Conservation (phyloP, 148 eudicot genomes). For the Vaccinium macrocarpon region DNA sequence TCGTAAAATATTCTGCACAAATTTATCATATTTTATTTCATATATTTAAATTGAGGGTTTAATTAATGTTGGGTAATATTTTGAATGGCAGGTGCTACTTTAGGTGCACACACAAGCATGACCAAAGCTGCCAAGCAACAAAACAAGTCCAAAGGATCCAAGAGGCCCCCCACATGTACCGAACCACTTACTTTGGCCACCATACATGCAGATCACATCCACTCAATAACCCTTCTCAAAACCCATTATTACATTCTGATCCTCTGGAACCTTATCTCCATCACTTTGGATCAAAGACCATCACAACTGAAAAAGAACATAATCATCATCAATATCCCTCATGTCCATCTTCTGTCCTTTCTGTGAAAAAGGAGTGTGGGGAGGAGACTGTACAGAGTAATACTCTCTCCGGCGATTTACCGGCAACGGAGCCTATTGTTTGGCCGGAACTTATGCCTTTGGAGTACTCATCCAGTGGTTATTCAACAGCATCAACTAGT, state of each 20-base stretch:
- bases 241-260: not conserved
- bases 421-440: not conserved
- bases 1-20: too few relatives aligned
- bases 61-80: not conserved
- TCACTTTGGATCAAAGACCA: slow-evolving; percentile 5
- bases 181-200: slow-evolving; percentile 21
- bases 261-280: slow-evolving; percentile 3
- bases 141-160: slow-evolving; percentile 42
- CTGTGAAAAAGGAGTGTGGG: not conserved
- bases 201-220: slow-evolving; percentile 34
- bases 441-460: slow-evolving; percentile 22
- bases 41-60: not conserved
- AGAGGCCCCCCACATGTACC: slow-evolving; percentile 23
- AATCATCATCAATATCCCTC: not conserved
- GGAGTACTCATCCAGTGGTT: not conserved
- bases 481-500: slow-evolving; percentile 11
- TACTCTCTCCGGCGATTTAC: not conserved
- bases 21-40: not conserved
- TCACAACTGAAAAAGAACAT: not conserved
- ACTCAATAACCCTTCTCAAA: not conserved
- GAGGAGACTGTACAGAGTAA: slow-evolving; percentile 14
- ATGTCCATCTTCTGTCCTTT: not conserved
- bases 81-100: slow-evolving; percentile 40
- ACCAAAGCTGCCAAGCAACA: slow-evolving; percentile 36
- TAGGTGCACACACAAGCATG: slow-evolving; percentile 50